Conservation (phyloP, 2,329 filamentous ascomycete species). For the Alternaria sp. region DNA sequence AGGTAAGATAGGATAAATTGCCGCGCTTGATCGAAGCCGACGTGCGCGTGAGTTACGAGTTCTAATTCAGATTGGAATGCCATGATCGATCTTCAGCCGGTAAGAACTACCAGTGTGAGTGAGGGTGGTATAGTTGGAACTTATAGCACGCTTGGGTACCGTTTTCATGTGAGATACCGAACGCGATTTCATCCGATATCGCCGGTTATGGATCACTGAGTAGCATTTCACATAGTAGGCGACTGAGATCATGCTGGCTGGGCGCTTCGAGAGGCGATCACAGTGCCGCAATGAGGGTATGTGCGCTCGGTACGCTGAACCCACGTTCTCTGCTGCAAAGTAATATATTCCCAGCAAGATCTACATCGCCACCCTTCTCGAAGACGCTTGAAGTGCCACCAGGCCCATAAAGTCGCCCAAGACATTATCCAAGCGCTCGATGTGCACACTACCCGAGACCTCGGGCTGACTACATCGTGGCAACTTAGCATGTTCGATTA, state of each 20-base stretch:
- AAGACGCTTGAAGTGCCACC: conserved; percentile 16
- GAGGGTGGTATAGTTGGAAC: background rate
- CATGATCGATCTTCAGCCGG: background rate
- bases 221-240: background rate
- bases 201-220: background rate
- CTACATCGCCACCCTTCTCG: conserved; percentile 14
- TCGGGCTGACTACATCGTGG: conserved; percentile 16
- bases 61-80: conserved; percentile 1
- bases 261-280: conserved; percentile 18
- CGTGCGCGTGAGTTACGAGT: background rate
- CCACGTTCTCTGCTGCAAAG: conserved; percentile 17
- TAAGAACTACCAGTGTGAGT: background rate
- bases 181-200: background rate
- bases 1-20: conserved; percentile 26
- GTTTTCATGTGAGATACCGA: background rate
- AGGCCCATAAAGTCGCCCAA: conserved; percentile 23
- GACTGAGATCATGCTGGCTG: background rate
- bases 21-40: conserved; percentile 9
- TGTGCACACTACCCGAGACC: conserved; percentile 6
- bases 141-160: background rate
- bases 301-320: conserved; percentile 15
- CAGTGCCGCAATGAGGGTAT: conserved; percentile 10
- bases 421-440: conserved; percentile 23
- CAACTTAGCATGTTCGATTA: conserved; percentile 31
- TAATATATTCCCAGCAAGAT: conserved; percentile 5